Conservation (phyloP, 1,284 basidiomycete species). For the Rhodotorula sp. region DNA sequence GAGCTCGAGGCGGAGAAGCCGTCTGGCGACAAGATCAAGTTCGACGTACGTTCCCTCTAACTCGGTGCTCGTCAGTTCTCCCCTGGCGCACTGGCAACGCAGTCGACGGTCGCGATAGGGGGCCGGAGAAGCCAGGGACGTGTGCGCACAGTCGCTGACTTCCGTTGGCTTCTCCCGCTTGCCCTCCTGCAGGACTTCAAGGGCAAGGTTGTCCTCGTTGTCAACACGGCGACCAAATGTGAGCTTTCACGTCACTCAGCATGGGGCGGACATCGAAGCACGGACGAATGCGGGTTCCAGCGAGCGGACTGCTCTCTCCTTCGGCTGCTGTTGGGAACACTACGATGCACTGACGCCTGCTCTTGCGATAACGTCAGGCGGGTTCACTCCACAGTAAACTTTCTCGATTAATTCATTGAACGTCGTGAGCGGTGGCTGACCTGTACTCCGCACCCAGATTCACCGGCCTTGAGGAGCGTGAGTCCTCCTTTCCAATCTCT, state of each 20-base stretch:
- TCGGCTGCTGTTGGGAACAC: too few species aligned
- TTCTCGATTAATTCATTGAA: neutral
- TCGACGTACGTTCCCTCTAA: slow-evolving; percentile 9
- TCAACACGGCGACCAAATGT: slow-evolving; percentile 57
- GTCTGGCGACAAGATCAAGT: slow-evolving; percentile 31
- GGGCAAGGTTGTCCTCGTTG: slow-evolving; percentile 56
- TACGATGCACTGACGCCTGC: too few species aligned
- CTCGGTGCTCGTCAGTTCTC: too few species aligned
- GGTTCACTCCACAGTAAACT: slow-evolving; percentile 24
- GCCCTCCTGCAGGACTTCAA: slow-evolving; percentile 45
- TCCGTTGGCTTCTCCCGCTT: neutral
- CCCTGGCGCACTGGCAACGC: too few species aligned
- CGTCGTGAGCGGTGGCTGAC: slow-evolving; percentile 1
- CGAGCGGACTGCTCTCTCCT: too few species aligned
- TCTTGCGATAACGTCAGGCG: too few species aligned
- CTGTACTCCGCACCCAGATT: neutral
- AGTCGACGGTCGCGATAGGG: too few species aligned
- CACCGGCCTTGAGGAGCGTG: slow-evolving; percentile 13
- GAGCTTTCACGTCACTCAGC: too few species aligned
- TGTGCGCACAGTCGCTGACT: neutral
- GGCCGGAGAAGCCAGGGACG: too few species aligned
- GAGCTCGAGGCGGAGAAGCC: slow-evolving; percentile 51
- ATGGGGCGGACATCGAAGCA: too few species aligned
- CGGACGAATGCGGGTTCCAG: too few species aligned
- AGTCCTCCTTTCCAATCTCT: neutral